Evolutionary conservation across 495 filamentous ascomycete genomes (phyloP).

Genomic region (Annulohypoxylon stygium): DNA sequence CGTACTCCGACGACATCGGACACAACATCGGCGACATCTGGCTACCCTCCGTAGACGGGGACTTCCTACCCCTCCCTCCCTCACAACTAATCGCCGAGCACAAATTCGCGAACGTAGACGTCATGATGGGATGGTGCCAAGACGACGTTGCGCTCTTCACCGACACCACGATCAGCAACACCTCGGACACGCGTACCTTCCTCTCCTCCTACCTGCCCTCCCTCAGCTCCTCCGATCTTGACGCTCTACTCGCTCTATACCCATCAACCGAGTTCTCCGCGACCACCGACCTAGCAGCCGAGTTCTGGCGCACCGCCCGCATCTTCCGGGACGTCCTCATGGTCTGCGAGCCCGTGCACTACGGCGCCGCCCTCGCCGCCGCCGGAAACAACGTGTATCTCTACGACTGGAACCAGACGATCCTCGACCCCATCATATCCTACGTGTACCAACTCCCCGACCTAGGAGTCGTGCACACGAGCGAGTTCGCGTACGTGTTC

Average conservation of each 20-base stretch:
- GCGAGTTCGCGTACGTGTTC: conserved; percentile 62
- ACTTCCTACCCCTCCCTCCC: conserved; percentile 57
- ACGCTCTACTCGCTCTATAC: conserved; percentile 53
- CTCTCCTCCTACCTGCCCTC: conserved; percentile 66
- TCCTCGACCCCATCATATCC: conserved; percentile 51
- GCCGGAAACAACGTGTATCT: conserved; percentile 54
- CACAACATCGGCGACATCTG: conserved; percentile 50
- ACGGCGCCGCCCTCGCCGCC: conserved; percentile 54
- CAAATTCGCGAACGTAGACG: conserved; percentile 52
- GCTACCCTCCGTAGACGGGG: conserved; percentile 57
- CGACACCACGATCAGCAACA: conserved; percentile 52
- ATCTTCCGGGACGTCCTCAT: conserved; percentile 63
- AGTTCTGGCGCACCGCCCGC: conserved; percentile 61
- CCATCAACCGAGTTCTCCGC: conserved; percentile 55
- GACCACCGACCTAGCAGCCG: conserved; percentile 48
- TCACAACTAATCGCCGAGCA: conserved; percentile 54
- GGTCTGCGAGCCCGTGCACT: conserved; percentile 60
- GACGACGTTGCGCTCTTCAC: conserved; percentile 46
- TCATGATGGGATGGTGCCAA: conserved; percentile 52
- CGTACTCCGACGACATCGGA: conserved; percentile 33
- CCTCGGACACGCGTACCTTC: conserved; percentile 64
- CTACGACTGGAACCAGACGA: conserved; percentile 61
- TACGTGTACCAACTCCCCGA: conserved; percentile 48
- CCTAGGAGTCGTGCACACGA: conserved; percentile 58
- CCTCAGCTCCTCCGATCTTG: conserved; percentile 50